phyloP scores from a whole-genome alignment of 2,329 filamentous ascomycete genomes.

The Elsinoe fawcettii region DNA sequence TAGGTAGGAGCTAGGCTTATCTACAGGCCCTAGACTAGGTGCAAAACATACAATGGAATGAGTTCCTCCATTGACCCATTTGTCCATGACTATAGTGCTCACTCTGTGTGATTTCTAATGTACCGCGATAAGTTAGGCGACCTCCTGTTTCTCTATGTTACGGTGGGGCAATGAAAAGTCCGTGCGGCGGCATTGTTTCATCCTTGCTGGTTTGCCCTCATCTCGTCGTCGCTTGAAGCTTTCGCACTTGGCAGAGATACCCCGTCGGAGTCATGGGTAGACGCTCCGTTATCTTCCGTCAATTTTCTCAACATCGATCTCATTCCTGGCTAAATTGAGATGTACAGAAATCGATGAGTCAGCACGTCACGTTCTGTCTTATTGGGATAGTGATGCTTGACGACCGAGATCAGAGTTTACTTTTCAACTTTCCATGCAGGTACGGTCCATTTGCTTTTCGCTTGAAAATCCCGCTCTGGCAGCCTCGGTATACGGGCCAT shows the following conservation, averaged over 20 bases:
- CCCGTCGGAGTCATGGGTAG: not conserved
- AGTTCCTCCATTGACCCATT: not conserved
- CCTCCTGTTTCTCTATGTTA: not conserved
- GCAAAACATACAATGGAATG: slow-evolving; percentile 2
- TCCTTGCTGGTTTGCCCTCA: not conserved
- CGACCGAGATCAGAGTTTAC: too few species aligned
- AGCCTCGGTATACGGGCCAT: too few species aligned
- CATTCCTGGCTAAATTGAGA: not conserved
- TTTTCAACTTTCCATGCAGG: too few species aligned
- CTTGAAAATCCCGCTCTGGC: too few species aligned
- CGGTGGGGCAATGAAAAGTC: not conserved
- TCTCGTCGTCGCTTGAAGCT: not conserved
- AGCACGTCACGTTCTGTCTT: not conserved
- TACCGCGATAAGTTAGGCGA: too few species aligned
- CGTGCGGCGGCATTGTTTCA: not conserved
- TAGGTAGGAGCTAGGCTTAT: not conserved
- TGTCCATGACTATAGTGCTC: not conserved
- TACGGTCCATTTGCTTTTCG: too few species aligned
- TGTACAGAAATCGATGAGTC: not conserved
- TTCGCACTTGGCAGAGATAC: not conserved
- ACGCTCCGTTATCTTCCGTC: not conserved
- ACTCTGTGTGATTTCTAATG: not conserved
- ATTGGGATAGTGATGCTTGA: too few species aligned
- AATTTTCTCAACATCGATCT: not conserved
- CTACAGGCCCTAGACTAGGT: slow-evolving; percentile 1